Conservation (phyloP, 176 grass and related monocot genomes). For the Zizania latifolia region DNA sequence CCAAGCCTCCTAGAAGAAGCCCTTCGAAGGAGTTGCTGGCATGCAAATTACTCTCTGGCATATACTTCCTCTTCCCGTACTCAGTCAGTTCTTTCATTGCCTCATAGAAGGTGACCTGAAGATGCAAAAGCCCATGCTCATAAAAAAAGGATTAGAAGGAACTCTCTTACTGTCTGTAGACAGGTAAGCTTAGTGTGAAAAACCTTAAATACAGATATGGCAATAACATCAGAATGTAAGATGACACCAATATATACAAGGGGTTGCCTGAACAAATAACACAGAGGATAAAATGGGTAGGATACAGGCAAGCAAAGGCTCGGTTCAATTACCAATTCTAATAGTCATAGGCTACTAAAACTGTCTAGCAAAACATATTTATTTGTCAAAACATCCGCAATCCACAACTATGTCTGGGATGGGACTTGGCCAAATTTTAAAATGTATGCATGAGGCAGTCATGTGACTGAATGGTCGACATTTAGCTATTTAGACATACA, state of each 20-base stretch:
- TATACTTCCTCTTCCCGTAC: conserved; percentile 64
- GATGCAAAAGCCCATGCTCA: conserved; percentile 22
- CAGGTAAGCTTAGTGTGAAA: not conserved
- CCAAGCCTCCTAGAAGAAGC: conserved; percentile 79
- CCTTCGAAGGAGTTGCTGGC: conserved; percentile 77
- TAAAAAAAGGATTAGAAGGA: conserved; percentile 2
- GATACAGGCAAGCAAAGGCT: not conserved
- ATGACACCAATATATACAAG: not conserved
- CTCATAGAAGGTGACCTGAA: conserved; percentile 92
- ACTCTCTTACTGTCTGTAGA: not conserved
- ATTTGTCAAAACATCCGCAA: not conserved
- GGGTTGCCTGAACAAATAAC: not conserved
- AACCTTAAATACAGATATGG: not conserved
- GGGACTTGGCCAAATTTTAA: not conserved
- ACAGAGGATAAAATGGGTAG: not conserved
- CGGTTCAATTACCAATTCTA: not conserved
- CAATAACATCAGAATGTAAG: not conserved
- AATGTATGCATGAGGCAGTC: not conserved
- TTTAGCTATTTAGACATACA: not conserved
- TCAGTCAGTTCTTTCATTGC: conserved; percentile 61
- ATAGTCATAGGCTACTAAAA: not conserved
- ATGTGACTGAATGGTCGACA: not conserved
- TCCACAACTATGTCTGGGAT: not conserved
- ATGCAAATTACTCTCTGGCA: conserved; percentile 48
- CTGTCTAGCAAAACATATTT: not conserved